These are phyloP conservation scores for Vaucheria bursata DNA, from an alignment of 352 stramenopile genomes.

Conservation along the genomic window DNA sequence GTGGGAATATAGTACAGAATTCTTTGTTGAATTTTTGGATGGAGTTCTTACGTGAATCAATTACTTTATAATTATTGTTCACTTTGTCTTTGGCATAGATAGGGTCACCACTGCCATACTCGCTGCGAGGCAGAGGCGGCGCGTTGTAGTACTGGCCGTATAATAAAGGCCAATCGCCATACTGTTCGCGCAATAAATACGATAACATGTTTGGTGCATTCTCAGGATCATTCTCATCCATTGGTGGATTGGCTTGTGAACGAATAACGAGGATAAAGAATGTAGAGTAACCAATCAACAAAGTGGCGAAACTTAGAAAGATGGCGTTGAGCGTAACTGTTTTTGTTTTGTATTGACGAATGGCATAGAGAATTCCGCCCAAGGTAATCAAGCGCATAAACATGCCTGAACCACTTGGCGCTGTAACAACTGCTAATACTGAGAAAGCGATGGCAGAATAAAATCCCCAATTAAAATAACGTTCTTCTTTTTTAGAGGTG, in stretches of 20 bases:
- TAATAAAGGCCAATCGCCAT: background rate
- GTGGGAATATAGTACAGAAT: background rate
- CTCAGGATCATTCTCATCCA: conserved; percentile 2
- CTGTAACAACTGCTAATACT: background rate
- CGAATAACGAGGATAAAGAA: background rate
- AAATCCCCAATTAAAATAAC: background rate
- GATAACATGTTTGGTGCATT: background rate
- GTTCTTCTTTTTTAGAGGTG: background rate
- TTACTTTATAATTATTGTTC: conserved; percentile 4
- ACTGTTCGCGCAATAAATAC: conserved; percentile 4
- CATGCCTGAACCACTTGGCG: background rate
- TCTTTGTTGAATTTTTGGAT: background rate
- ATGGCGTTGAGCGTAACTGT: background rate
- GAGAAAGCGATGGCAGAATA: background rate
- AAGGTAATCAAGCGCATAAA: background rate
- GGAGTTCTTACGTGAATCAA: background rate
- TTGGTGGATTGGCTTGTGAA: background rate
- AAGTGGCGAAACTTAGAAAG: conserved; percentile 1
- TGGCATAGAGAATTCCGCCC: background rate
- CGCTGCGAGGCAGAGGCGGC: background rate
- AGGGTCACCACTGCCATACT: background rate
- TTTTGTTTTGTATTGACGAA: background rate
- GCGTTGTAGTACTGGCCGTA: background rate
- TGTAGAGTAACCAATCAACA: background rate
- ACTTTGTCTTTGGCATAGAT: background rate